phyloP scores from a whole-genome alignment of 768 basidiomycete genomes.

The Hypholoma fasciculare region DNA sequence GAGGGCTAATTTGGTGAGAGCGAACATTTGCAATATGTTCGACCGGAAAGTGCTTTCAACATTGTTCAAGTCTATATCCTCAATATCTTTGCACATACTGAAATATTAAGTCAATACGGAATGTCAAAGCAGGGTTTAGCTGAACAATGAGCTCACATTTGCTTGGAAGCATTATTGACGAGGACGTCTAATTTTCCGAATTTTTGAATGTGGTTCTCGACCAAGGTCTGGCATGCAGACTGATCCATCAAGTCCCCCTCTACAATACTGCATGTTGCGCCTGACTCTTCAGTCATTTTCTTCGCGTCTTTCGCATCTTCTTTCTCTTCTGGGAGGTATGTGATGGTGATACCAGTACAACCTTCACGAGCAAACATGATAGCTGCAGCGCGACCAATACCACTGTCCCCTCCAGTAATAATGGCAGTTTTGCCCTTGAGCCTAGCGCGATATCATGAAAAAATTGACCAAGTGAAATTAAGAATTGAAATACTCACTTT shows the following conservation, averaged over 20 bases:
- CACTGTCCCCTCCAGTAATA: slow-evolving; percentile 41
- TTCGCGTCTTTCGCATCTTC: slow-evolving; percentile 54
- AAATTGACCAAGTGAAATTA: neutral
- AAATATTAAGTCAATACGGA: neutral
- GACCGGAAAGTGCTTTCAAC: slow-evolving; percentile 55
- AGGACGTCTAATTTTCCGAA: slow-evolving; percentile 53
- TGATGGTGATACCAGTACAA: slow-evolving; percentile 47
- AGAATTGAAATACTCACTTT: slow-evolving; percentile 29
- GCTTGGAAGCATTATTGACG: slow-evolving; percentile 61
- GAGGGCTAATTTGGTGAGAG: slow-evolving; percentile 52
- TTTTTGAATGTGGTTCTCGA: slow-evolving; percentile 46
- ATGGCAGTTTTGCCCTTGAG: slow-evolving; percentile 35
- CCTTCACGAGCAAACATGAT: slow-evolving; percentile 55
- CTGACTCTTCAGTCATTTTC: slow-evolving; percentile 43
- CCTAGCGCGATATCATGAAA: slow-evolving; percentile 10
- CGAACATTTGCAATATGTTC: slow-evolving; percentile 64
- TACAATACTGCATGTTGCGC: slow-evolving; percentile 34
- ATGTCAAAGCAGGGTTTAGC: neutral
- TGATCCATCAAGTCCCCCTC: slow-evolving; percentile 43
- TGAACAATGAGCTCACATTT: slow-evolving; percentile 26
- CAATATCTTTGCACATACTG: slow-evolving; percentile 42
- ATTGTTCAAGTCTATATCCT: slow-evolving; percentile 49
- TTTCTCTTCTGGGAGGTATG: slow-evolving; percentile 56
- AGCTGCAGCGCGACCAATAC: slow-evolving; percentile 53
- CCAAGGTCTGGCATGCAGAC: slow-evolving; percentile 39